Evolutionary conservation across 345 rosid species (phyloP).

Genomic region (Luvunga scandens): DNA sequence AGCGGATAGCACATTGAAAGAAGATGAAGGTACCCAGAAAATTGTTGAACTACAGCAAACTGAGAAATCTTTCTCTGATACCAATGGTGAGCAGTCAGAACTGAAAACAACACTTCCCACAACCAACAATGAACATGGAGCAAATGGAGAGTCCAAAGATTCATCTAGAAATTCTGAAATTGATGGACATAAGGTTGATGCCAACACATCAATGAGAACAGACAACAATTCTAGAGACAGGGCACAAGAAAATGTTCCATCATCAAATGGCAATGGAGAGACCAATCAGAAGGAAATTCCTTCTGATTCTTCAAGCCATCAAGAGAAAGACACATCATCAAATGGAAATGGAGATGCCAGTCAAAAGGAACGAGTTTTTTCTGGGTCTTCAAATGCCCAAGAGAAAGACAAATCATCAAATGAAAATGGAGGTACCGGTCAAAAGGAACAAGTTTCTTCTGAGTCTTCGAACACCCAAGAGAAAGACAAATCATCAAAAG

Average conservation of each 20-base stretch:
- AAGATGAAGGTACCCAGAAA: constrained; percentile 26
- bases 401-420: constrained; percentile 19
- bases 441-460: constrained; percentile 12
- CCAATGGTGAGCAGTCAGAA: constrained; percentile 45
- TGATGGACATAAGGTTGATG: constrained; percentile 23
- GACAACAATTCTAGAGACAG: constrained; percentile 24
- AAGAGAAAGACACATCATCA: constrained; percentile 25
- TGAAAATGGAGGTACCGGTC: constrained; percentile 22
- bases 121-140: constrained; percentile 31
- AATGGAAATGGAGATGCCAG: constrained; percentile 22
- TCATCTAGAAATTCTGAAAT: constrained; percentile 23
- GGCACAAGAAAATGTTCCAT: constrained; percentile 22
- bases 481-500: constrained; percentile 10
- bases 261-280: constrained; percentile 29
- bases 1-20: constrained; percentile 14
- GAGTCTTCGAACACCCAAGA: not conserved
- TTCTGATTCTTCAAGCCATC: constrained; percentile 24
- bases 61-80: constrained; percentile 40
- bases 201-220: constrained; percentile 11
- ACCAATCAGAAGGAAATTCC: constrained; percentile 27
- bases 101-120: constrained; percentile 32
- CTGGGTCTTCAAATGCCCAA: constrained; percentile 12
- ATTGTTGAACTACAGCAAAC: constrained; percentile 36
- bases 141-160: constrained; percentile 30
- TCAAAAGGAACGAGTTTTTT: constrained; percentile 18